Evolutionary conservation across 495 filamentous ascomycete species (phyloP).

Genomic region (Margaritispora aquatica): DNA sequence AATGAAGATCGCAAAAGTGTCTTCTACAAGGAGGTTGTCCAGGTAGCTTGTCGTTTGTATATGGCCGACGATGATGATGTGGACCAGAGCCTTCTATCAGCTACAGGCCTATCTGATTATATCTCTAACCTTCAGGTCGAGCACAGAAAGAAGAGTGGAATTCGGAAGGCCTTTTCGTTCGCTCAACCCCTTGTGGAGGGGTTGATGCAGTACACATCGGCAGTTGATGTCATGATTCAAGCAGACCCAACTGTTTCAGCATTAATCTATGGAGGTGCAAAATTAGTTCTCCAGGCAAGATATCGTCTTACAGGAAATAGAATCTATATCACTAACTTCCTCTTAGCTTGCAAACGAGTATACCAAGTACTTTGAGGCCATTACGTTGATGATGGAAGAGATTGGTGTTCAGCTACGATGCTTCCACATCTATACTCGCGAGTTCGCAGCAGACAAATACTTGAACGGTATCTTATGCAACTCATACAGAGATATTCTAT

Average conservation of each 20-base stretch:
- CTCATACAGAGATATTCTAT: slow-evolving; percentile 8
- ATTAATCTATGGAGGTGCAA: slow-evolving; percentile 23
- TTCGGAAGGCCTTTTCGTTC: slow-evolving; percentile 9
- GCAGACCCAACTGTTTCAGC: slow-evolving; percentile 8
- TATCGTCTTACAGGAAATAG: background rate
- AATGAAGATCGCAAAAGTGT: slow-evolving; percentile 14
- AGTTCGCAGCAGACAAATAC: slow-evolving; percentile 9
- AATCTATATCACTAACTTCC: background rate
- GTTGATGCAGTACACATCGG: slow-evolving; percentile 10
- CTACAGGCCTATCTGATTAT: slow-evolving; percentile 10
- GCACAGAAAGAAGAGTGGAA: slow-evolving; percentile 12
- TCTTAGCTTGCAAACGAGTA: slow-evolving; percentile 4
- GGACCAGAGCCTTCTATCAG: slow-evolving; percentile 10
- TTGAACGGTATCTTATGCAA: slow-evolving; percentile 7
- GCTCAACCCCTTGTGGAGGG: slow-evolving; percentile 5
- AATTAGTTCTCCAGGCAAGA: slow-evolving; percentile 6
- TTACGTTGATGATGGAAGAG: slow-evolving; percentile 8
- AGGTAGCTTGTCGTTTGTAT: slow-evolving; percentile 7
- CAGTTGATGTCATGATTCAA: slow-evolving; percentile 11
- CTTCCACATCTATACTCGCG: slow-evolving; percentile 9
- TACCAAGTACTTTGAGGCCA: slow-evolving; percentile 8
- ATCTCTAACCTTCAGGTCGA: slow-evolving; percentile 5
- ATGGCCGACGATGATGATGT: slow-evolving; percentile 5
- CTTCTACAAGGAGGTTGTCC: slow-evolving; percentile 14
- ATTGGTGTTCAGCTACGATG: slow-evolving; percentile 10